Base-by-base conservation (phyloP, 352 stramenopile species). In the Pythium apleroticum region DNA sequence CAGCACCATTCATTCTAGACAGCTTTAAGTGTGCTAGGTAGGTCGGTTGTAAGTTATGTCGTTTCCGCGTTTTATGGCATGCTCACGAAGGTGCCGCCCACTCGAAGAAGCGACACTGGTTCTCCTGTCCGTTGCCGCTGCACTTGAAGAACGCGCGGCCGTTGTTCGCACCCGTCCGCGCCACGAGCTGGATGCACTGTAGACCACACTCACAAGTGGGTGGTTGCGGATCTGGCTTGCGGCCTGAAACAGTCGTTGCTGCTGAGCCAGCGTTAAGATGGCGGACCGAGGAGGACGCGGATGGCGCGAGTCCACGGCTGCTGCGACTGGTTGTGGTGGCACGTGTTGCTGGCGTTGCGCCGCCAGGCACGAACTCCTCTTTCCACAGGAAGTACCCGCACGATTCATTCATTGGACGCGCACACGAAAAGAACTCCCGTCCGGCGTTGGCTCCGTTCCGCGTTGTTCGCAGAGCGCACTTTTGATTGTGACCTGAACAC, bases 121-220 rank as follows among this genome's bases (percentile, higher is more conserved):
- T 81, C 27, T 83, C 86, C 45, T 88, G 80, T 1, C 76, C 74
- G 52, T 81, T 81, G 19, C 88, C 87, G 11, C 86, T 83, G 67
- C 96, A 99, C 52, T 93, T 96, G 82, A 90, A 98, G 66, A 98
- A 99, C 53, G 87, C 91, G 41, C 94, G 82, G 27, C 95, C 96
- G 31, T 93, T 89, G 69, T 99, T 98, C 9, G 60, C 52, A 27
- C 79, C 84, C 46, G 81, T 90, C n/a, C 73, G 83, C 43, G 82
- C 91, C 9, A 82, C 87, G 35, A 93, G 64, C 63, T 85, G 67
- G 37, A 81, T 60, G 12, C 67, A 69, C 24, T 54, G 55, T 5
- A 80, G 63, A 0, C 78, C 76, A 33, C 86, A 95, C 10, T 72
- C 66, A 59, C 86, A 95, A 25, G 39, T 43, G 4, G 74, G 68